These are phyloP conservation scores for Globisporangium spinosum DNA, from an alignment of 352 stramenopile genomes.

Conservation along the genomic window DNA sequence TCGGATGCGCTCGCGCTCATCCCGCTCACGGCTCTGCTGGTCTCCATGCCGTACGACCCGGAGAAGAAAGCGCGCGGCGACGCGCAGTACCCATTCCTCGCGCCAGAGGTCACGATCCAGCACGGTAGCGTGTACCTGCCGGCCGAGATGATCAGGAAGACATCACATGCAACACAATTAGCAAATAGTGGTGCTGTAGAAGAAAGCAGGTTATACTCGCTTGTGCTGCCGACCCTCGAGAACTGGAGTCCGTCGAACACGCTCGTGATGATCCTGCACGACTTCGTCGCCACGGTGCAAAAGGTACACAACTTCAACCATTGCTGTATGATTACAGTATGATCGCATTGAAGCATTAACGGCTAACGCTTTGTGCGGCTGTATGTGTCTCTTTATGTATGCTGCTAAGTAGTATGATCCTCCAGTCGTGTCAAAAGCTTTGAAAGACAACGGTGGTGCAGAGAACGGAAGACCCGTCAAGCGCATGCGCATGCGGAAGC, in stretches of 20 bases:
- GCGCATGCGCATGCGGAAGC: slow-evolving; percentile 62
- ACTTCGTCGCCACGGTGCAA: slow-evolving; percentile 65
- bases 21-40: slow-evolving; percentile 47
- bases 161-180: not conserved
- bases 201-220: slow-evolving; percentile 17
- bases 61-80: slow-evolving; percentile 24
- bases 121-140: slow-evolving; percentile 50
- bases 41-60: slow-evolving; percentile 57
- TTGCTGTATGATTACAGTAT: not conserved
- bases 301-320: slow-evolving; percentile 19
- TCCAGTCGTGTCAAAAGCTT: slow-evolving; percentile 18
- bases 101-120: slow-evolving; percentile 44
- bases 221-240: slow-evolving; percentile 50
- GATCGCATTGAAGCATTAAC: not conserved
- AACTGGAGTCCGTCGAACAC: slow-evolving; percentile 79
- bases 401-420: slow-evolving; percentile 27
- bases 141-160: slow-evolving; percentile 33
- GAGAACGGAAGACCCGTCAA: not conserved
- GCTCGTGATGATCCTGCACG: slow-evolving; percentile 61
- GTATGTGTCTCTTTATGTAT: not conserved
- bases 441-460: slow-evolving; percentile 3
- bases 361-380: not conserved
- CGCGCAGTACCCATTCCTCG: slow-evolving; percentile 58
- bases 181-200: not conserved
- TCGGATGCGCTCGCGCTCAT: slow-evolving; percentile 65